Evolutionary conservation across 2,329 filamentous ascomycete species (phyloP).

Genomic region (Zasmidium citrigriseum): DNA sequence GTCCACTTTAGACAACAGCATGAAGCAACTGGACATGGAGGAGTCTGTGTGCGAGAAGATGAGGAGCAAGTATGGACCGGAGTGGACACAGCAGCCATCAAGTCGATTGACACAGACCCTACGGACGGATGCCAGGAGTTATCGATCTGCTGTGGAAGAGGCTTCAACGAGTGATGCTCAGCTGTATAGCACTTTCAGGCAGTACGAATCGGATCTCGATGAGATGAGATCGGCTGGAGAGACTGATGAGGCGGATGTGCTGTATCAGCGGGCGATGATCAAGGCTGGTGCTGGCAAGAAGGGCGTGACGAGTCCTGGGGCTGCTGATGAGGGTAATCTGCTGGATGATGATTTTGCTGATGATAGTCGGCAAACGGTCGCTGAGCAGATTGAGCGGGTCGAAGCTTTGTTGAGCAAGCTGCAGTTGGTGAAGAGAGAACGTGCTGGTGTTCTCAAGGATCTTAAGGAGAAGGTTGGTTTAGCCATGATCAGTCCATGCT

Average conservation of each 20-base stretch:
- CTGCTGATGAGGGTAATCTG: slow-evolving; percentile 68
- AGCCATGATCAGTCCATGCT: not conserved
- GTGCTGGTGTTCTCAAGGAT: slow-evolving; percentile 90
- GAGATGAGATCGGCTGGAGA: slow-evolving; percentile 92
- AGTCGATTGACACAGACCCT: slow-evolving; percentile 85
- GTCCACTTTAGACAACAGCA: slow-evolving; percentile 71
- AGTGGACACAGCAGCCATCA: slow-evolving; percentile 98
- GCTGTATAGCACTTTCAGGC: slow-evolving; percentile 77
- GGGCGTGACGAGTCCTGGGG: slow-evolving; percentile 56
- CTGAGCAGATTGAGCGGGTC: slow-evolving; percentile 84
- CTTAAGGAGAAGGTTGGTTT: slow-evolving; percentile 86
- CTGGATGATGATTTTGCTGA: slow-evolving; percentile 91
- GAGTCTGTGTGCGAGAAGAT: slow-evolving; percentile 99
- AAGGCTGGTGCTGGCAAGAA: slow-evolving; percentile 71
- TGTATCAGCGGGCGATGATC: slow-evolving; percentile 85
- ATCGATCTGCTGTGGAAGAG: slow-evolving; percentile 85
- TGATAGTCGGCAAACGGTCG: slow-evolving; percentile 75
- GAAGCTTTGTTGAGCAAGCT: slow-evolving; percentile 90
- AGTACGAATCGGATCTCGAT: slow-evolving; percentile 86
- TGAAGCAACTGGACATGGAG: slow-evolving; percentile 91
- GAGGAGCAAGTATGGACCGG: slow-evolving; percentile 91
- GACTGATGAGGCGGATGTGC: slow-evolving; percentile 78
- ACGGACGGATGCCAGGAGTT: slow-evolving; percentile 81
- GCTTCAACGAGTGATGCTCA: slow-evolving; percentile 84
- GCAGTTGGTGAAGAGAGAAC: slow-evolving; percentile 87